phyloP scores from a whole-genome alignment of 164 flowering plant genomes.

The Pachysandra terminalis region DNA sequence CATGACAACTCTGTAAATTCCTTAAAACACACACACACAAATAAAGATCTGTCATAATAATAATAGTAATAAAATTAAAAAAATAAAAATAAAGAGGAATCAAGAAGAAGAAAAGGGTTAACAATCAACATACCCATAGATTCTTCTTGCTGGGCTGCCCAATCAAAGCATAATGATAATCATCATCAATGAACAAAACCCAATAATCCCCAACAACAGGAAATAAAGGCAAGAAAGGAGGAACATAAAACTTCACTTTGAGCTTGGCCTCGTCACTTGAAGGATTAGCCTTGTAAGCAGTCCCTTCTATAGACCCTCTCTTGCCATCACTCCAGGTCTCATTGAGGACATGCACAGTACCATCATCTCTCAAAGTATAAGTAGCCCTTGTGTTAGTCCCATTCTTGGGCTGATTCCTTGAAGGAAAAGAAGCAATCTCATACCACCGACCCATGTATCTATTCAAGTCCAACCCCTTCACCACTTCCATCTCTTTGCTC shows the following conservation, averaged over 20 bases:
- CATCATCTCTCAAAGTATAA: constrained; percentile 50
- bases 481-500: constrained; percentile 50
- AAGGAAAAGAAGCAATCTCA: constrained; percentile 74
- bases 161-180: constrained; percentile 57
- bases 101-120: not conserved
- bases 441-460: constrained; percentile 78
- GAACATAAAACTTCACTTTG: constrained; percentile 66
- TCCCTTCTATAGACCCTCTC: constrained; percentile 51
- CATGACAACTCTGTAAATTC: too few relatives aligned
- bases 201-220: constrained; percentile 68
- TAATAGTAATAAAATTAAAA: too few relatives aligned
- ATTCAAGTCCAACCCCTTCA: constrained; percentile 47
- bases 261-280: constrained; percentile 66
- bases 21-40: too few relatives aligned
- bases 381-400: constrained; percentile 66
- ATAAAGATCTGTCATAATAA: not conserved
- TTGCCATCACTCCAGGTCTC: constrained; percentile 66
- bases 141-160: constrained; percentile 51
- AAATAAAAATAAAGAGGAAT: too few relatives aligned
- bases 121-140: constrained; percentile 51
- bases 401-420: constrained; percentile 49
- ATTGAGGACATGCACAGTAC: constrained; percentile 56
- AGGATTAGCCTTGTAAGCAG: constrained; percentile 58
- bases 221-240: constrained; percentile 62
- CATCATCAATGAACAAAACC: constrained; percentile 60